Evolutionary conservation across 495 filamentous ascomycete genomes (phyloP).

Genomic region (Achaetomiella virescens): DNA sequence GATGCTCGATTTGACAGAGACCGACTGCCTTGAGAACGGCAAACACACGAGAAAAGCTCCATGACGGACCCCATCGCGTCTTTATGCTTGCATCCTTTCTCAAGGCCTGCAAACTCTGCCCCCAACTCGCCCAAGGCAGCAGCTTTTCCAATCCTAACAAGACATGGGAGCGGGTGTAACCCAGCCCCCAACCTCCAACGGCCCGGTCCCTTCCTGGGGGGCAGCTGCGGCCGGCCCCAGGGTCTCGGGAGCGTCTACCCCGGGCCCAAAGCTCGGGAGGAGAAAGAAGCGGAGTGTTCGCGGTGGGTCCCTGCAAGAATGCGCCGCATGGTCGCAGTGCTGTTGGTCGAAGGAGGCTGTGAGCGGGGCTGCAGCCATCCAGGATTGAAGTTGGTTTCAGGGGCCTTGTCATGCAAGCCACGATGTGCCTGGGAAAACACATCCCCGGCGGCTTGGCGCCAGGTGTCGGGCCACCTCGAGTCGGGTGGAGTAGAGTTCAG

Average conservation of each 20-base stretch:
- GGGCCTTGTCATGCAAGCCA: no score
- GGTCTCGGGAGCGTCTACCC: not conserved
- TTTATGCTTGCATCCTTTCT: no score
- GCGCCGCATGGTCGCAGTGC: slow-evolving; percentile 1
- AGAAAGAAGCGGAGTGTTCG: not conserved
- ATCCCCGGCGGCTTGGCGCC: no score
- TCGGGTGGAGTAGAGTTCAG: no score
- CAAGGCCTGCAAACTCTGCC: no score
- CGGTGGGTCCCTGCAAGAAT: not conserved
- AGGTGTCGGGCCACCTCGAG: no score
- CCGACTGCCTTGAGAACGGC: not conserved
- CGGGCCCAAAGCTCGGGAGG: not conserved
- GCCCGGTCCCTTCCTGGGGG: not conserved
- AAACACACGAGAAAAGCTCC: not conserved
- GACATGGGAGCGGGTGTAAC: no score
- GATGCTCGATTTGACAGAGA: not conserved
- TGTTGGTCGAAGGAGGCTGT: not conserved
- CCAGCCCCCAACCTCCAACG: not conserved
- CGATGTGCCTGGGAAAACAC: no score
- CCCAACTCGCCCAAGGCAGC: no score
- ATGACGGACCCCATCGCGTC: not conserved
- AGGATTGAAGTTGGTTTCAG: no score
- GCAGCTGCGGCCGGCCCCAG: not conserved
- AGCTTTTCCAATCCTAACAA: no score
- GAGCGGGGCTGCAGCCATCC: no score